Base-by-base conservation (phyloP, 2,329 filamentous ascomycete species). In the Fusarium devonianum region DNA sequence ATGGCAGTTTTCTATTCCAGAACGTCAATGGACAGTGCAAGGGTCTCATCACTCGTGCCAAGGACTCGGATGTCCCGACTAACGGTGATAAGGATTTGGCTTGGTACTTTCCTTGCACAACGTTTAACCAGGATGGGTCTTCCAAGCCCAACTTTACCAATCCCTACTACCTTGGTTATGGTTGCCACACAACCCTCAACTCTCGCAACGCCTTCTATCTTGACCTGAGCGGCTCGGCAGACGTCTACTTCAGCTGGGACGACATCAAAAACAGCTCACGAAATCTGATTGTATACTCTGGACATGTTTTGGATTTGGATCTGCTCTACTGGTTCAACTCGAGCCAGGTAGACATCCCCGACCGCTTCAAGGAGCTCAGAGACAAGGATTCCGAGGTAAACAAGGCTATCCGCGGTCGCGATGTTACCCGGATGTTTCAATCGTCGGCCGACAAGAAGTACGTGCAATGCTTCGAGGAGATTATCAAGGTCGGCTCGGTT, bases 1-100 rank as follows among this genome's bases (percentile, higher is more conserved):
- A 99, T 69, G 93, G 90, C 49, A 97, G 92, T 68, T 99, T 99
- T 70, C 75, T 99, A 67, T 99, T 99, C 75, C 94, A 99, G 70
- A 96, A 97, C 61, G 94, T 99, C 71, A 99, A 99, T 64, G 95
- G 94, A 36, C 89, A 89, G 56, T 99, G 94, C 81, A 99, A 97
- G 75, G 89, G 82, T 8, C 74, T 97, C 47, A 96, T 99, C 68
- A 96, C 84, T 1, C 73, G 80, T 7, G 83, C 88, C 1, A 69
- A 80, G 2, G 78, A 78, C 45, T 95, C 92, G 1, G 87, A 91
- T 63, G 85, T 99, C 7, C 91, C 92, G 2, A 89, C 88, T 5
- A 87, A 96, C 68, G 73, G 71, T 18, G 75, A 86, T 41, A 85
- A 86, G 9, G 76, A 96, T 48, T 75, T 99, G 54, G 94, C 88